Evolutionary conservation across 106 monocot genomes (phyloP).

Genomic region (Dactylorhiza incarnata): DNA sequence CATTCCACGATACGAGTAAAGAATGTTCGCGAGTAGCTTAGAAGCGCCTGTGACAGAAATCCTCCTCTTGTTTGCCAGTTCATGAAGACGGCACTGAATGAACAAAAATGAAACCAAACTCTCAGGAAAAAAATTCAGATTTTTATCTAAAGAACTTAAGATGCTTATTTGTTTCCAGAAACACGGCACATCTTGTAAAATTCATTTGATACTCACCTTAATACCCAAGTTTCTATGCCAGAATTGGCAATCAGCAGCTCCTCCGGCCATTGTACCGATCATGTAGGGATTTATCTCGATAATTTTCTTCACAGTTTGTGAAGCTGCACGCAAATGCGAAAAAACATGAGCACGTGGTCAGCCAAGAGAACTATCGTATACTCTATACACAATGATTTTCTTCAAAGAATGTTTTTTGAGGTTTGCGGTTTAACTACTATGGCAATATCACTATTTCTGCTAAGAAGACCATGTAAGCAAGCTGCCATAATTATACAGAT

Average conservation of each 20-base stretch:
- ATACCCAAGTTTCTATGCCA: conserved; percentile 87
- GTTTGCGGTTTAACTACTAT: not conserved
- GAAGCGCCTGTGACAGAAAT: conserved; percentile 72
- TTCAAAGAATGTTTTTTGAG: not conserved
- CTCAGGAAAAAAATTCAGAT: not conserved
- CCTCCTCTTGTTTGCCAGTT: conserved; percentile 64
- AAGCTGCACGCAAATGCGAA: conserved; percentile 38
- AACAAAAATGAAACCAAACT: not conserved
- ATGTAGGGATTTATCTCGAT: conserved; percentile 93
- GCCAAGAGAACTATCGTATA: not conserved
- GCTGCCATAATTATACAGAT: too few species aligned
- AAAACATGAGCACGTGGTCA: not conserved
- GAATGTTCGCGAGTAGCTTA: conserved; percentile 57
- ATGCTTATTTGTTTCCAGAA: not conserved
- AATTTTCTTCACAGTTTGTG: conserved; percentile 82
- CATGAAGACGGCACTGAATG: conserved; percentile 49
- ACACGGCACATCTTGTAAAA: not conserved
- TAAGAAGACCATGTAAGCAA: too few species aligned
- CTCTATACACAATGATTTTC: not conserved
- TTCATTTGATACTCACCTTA: conserved; percentile 32
- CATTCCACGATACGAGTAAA: conserved; percentile 62
- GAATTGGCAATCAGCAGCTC: conserved; percentile 93
- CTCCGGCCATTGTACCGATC: conserved; percentile 93
- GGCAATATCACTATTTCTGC: too few species aligned
- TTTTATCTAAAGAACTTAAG: not conserved